Base-by-base conservation (phyloP, 129 eudicot species). In the Tagetes patula region DNA sequence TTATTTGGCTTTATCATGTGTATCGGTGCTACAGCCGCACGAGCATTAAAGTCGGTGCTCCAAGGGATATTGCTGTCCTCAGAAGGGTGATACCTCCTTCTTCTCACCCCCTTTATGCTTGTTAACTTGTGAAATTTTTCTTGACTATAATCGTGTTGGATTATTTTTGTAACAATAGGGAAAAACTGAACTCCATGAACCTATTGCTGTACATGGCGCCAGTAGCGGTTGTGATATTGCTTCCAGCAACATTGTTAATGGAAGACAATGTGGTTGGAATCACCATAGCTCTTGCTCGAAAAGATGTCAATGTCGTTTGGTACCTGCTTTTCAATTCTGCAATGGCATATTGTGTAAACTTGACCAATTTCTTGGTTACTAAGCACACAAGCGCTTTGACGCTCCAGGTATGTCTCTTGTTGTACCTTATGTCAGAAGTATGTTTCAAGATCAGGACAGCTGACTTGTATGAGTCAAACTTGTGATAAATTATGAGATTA, bases 21-120 rank as follows among this genome's bases (percentile, higher is more conserved):
- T n/a, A 55, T 82, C 7, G 79, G 79, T 12, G 80, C 85, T 20
- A 78, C 80, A 13, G 74, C 80, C 53, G 74, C 69, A 67, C 67
- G 80, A 67, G 80, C 80, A 34, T 67, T 76, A 40, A 67, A 76
- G 61, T 76, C 80, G 4, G 80, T 76, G 30, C 74, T 76, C 56
- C 74, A 76, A 56, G 74, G 75, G 37, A 56, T 76, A 5, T 76
- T 76, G 46, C 67, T 76, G 4, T 67, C 80, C 46, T 76, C 80
- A 7, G 74, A 76, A 76, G 80, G 80, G 80, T 76, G 67, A 45
- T 20, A 1, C 12, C 14, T n/a, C 69, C 43, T 40, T 33, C 33
- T 2, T 2, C 43, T 39, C 20, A 11, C 55, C 55, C 55, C 55
- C 36, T 30, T 55, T 55, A 6, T 8, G 62, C 30, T 55, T 30